Base-by-base conservation (phyloP, 306 rosid genomes). In the Vigna nakashimae region DNA sequence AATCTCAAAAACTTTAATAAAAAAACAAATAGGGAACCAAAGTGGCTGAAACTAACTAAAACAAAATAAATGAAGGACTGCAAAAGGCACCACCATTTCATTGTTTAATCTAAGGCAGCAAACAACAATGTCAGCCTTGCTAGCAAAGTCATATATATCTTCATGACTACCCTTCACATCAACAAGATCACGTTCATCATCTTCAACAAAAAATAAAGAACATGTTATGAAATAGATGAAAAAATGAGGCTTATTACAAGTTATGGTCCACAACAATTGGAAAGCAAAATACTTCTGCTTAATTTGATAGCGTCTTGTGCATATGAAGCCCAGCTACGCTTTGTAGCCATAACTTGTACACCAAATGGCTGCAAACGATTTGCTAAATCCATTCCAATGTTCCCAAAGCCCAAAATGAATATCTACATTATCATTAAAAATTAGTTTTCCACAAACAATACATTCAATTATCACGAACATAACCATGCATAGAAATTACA, bases 321-420 rank as follows among this genome's bases (percentile, higher is more conserved):
- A 69, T 78, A 56, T 63, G 88, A 77, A 55, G 67, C 71, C 97
- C 98, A 94, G 62, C 89, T 92, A 73, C 97, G 85, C 85, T 94
- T 94, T 50, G 97, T 89, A 49, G 97, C 98, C 79, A 92, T 88
- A 71, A 94, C 83, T 87, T 87, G 88, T n/a, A 94, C 98, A 76
- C 95, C 97, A 76, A 94, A 94, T 18, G 97, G 93, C 46, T 66
- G 85, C 87, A 94, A 84, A 74, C 96, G 87, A 83, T 77, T 82
- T 17, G 93, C 97, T 87, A 94, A 84, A 65, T 88, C 94, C 7
- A 89, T 51, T 76, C 98, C 98, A 76, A 94, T 94, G 77, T 90
- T 94, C 65, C 98, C 98, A 53, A 75, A 90, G 65, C 98, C 98
- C 85, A 94, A 50, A 84, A 94, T 92, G 56, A 92, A 90, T 78